Conservation (phyloP, 306 rosid species). For the Begonia loranthoides region DNA sequence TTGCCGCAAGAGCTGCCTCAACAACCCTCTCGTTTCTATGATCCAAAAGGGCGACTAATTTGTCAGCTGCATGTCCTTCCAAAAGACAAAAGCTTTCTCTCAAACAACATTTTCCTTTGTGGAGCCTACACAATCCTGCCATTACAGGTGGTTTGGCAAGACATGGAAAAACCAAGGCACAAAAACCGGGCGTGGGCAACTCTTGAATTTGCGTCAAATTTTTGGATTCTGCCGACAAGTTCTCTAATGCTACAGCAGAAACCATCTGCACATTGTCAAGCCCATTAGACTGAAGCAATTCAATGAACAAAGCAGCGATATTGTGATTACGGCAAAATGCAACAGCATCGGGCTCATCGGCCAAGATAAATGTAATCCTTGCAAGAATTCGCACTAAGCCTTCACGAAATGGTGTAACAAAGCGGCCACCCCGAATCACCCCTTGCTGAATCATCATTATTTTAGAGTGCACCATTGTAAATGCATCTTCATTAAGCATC, state of each 20-base stretch:
- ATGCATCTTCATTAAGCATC: slow-evolving; percentile 84
- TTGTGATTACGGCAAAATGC: slow-evolving; percentile 56
- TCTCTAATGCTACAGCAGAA: slow-evolving; percentile 87
- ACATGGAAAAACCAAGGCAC: slow-evolving; percentile 68
- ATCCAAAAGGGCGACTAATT: slow-evolving; percentile 79
- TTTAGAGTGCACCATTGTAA: slow-evolving; percentile 43
- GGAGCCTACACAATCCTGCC: slow-evolving; percentile 67
- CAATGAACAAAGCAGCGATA: slow-evolving; percentile 61
- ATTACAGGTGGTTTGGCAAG: slow-evolving; percentile 43
- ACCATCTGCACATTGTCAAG: slow-evolving; percentile 87
- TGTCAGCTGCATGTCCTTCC: slow-evolving; percentile 67
- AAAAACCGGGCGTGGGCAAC: slow-evolving; percentile 42
- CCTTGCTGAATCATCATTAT: slow-evolving; percentile 63
- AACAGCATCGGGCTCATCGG: slow-evolving; percentile 61
- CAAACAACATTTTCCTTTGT: slow-evolving; percentile 68
- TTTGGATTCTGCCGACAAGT: slow-evolving; percentile 63
- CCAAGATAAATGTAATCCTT: slow-evolving; percentile 60
- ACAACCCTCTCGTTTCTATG: slow-evolving; percentile 82
- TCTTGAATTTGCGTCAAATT: slow-evolving; percentile 58
- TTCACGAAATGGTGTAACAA: slow-evolving; percentile 74
- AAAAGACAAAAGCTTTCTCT: slow-evolving; percentile 71
- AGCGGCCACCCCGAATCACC: slow-evolving; percentile 65
- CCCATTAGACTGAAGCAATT: slow-evolving; percentile 75
- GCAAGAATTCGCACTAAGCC: slow-evolving; percentile 84
- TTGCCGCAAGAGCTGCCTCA: slow-evolving; percentile 91